These are phyloP conservation scores for Colletotrichum siamense DNA, from an alignment of 2,329 filamentous ascomycete genomes.

Conservation along the genomic window DNA sequence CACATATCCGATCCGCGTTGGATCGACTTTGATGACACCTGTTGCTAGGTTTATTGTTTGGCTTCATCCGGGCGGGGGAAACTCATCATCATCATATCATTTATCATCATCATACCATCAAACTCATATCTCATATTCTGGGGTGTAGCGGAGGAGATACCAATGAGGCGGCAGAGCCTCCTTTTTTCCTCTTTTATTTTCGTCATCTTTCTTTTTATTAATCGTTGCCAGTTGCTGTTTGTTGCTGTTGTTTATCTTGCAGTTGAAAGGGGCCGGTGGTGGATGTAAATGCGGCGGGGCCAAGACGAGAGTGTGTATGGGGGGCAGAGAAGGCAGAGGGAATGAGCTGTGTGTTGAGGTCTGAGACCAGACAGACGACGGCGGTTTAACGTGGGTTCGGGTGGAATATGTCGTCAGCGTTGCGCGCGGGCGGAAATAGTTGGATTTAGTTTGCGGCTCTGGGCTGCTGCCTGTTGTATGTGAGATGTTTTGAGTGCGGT, in stretches of 20 bases:
- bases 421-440: background rate
- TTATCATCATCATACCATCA: background rate
- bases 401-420: background rate
- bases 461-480: background rate
- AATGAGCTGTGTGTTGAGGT: background rate
- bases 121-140: background rate
- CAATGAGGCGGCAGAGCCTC: background rate
- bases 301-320: background rate
- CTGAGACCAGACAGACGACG: background rate
- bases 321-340: background rate
- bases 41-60: background rate
- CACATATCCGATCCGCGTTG: background rate
- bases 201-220: background rate
- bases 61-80: background rate
- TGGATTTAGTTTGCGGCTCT: background rate
- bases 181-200: background rate
- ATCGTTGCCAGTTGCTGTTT: background rate
- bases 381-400: background rate
- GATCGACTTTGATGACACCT: background rate
- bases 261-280: background rate
- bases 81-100: background rate
- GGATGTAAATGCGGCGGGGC: background rate
- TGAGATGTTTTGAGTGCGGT: background rate
- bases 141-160: slow-evolving; percentile 21
- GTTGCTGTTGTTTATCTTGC: background rate